Base-by-base conservation (phyloP, 2,329 filamentous ascomycete genomes). In the Arthrocladium fulminans region DNA sequence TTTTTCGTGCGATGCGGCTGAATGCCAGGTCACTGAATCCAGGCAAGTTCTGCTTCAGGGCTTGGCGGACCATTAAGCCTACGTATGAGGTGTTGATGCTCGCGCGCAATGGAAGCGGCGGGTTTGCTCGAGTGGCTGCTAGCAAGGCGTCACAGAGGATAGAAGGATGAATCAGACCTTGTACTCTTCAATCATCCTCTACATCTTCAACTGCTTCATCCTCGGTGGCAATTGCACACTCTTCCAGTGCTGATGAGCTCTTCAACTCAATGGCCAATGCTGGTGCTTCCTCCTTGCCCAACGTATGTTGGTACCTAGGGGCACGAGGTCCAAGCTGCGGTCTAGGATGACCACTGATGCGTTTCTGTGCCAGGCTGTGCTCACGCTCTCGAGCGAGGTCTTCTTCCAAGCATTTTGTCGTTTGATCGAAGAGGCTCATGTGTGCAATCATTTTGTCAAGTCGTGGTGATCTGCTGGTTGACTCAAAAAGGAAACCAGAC, bases 401-500 rank as follows among this genome's bases (percentile, higher is more conserved):
- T 13, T 44, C 44, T 27, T 47, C 44, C 32, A 47, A n/a, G 15
- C 22, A 39, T 24, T 20, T 37, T 24, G 44, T 47, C 19, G 44
- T 39, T 13, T 47, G 35, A 24, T 47, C 44, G 34, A 22, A 47
- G 12, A 47, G 44, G 19, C 39, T 47, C 13, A 47, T 32, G 23
- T 47, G 44, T n/a, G 44, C 44, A 39, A 47, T 47, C 44, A 47
- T 47, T 24, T 47, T 47, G 22, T 47, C 44, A 12, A 47, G 44
- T 7, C 44, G 32, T 19, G 44, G 44, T 4, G 20, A 38, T 13
- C 29, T 47, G 20, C 34, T 38, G 20, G 19, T 25, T 10, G 32
- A 15, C 23, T 47, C 44, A 15, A 10, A 38, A 12, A 34, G 13
- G 44, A 47, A 47, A 19, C 29, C 29, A 24, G 44, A 47, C 15